Conservation (phyloP, 345 rosid species). For the Citrus reticulata region DNA sequence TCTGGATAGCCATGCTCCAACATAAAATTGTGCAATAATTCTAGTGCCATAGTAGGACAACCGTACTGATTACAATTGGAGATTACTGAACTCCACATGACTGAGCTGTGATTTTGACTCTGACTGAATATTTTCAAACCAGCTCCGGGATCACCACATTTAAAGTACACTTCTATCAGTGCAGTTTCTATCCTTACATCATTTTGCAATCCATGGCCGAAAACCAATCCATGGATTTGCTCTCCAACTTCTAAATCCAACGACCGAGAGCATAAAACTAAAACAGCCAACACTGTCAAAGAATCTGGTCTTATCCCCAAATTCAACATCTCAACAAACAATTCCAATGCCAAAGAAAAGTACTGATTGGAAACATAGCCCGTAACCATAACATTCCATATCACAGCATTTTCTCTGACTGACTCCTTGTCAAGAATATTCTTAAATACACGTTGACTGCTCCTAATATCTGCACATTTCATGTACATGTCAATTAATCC, state of each 20-base stretch:
- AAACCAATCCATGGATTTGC: constrained; percentile 34
- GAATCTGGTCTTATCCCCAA: constrained; percentile 34
- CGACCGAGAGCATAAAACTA: constrained; percentile 32
- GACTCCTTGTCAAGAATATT: constrained; percentile 12
- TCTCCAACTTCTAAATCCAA: constrained; percentile 22
- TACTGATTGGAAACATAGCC: constrained; percentile 35
- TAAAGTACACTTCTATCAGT: constrained; percentile 41
- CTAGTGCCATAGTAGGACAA: constrained; percentile 27
- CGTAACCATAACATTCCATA: constrained; percentile 46
- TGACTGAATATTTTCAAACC: constrained; percentile 30
- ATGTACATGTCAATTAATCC: constrained; percentile 42
- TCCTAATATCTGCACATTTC: constrained; percentile 39
- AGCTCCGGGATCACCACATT: constrained; percentile 34
- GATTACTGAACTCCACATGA: constrained; percentile 42
- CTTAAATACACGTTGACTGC: constrained; percentile 28
- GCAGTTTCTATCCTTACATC: constrained; percentile 38
- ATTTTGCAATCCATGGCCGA: constrained; percentile 26
- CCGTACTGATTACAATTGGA: constrained; percentile 29
- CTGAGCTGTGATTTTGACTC: constrained; percentile 22
- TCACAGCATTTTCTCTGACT: constrained; percentile 23
- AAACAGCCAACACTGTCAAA: constrained; percentile 33
- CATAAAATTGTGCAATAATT: constrained; percentile 29
- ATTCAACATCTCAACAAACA: constrained; percentile 33
- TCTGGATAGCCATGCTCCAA: constrained; percentile 31
- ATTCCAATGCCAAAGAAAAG: constrained; percentile 26